These are phyloP conservation scores for Entomortierella parvispora DNA, from an alignment of 192 early-diverging fungal genomes.

Conservation along the genomic window DNA sequence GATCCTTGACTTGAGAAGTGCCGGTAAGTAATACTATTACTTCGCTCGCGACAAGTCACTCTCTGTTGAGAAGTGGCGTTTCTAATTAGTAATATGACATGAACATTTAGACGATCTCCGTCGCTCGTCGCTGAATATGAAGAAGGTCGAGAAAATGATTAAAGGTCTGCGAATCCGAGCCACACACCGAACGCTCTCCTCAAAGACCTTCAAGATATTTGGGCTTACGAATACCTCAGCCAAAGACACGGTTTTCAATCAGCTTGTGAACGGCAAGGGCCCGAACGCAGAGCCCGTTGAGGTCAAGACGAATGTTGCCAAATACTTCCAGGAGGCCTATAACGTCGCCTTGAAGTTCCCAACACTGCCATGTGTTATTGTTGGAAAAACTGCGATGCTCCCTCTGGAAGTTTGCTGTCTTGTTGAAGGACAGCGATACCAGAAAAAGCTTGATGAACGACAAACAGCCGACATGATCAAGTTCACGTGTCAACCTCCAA, in stretches of 20 bases:
- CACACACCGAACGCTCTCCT: constrained; percentile 61
- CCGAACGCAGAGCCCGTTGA: background rate
- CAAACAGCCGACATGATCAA: constrained; percentile 97
- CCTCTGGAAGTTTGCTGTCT: constrained; percentile 96
- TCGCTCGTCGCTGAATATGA: constrained; percentile 34
- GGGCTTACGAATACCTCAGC: constrained; percentile 75
- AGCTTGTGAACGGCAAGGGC: background rate
- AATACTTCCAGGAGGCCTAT: constrained; percentile 83
- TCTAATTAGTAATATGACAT: background rate
- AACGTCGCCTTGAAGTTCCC: constrained; percentile 77
- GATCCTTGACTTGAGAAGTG: constrained; percentile 66
- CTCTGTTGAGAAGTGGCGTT: background rate
- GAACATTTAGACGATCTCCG: constrained; percentile 53
- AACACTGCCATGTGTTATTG: constrained; percentile 80
- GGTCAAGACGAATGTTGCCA: constrained; percentile 67
- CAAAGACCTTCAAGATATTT: constrained; percentile 73
- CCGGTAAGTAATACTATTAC: background rate
- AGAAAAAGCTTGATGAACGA: constrained; percentile 81
- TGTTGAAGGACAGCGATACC: constrained; percentile 83
- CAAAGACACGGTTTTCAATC: constrained; percentile 73
- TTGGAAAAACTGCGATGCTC: constrained; percentile 71
- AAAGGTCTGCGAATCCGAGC: constrained; percentile 63
- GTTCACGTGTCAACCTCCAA: constrained; percentile 85
- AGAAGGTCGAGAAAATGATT: constrained; percentile 57
- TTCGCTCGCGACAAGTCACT: background rate